Evolutionary conservation across 2,329 filamentous ascomycete species (phyloP).

Genomic region (Diaporthe sp.): DNA sequence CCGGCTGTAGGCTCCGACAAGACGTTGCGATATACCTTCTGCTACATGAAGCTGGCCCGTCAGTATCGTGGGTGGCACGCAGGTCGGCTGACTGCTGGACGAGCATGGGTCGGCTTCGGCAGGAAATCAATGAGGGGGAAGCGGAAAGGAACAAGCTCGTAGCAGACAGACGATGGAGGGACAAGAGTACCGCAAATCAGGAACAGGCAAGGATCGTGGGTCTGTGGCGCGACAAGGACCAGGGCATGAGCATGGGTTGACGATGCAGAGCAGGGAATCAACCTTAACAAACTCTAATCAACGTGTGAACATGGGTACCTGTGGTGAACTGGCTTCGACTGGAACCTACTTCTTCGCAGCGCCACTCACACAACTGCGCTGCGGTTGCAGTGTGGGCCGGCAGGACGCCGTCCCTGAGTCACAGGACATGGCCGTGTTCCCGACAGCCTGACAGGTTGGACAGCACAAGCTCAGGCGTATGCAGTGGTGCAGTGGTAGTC

Average conservation of each 20-base stretch:
- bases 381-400: conserved; percentile 26
- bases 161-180: conserved; percentile 19
- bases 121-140: conserved; percentile 33
- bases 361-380: conserved; percentile 20
- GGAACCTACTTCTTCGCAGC: conserved; percentile 1
- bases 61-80: conserved; percentile 32
- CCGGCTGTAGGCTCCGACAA: conserved; percentile 31
- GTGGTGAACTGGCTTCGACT: neutral
- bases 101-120: conserved; percentile 20
- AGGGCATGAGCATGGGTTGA: conserved; percentile 2
- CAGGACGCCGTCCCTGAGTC: conserved; percentile 24
- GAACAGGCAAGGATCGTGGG: conserved; percentile 33
- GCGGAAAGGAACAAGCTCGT: conserved; percentile 26
- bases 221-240: conserved; percentile 12
- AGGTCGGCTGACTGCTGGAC: conserved; percentile 30
- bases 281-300: conserved; percentile 31
- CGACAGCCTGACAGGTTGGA: conserved; percentile 16
- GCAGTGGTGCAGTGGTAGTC: neutral
- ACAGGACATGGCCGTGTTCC: conserved; percentile 18
- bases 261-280: conserved; percentile 20
- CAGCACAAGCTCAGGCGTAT: neutral
- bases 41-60: conserved; percentile 17
- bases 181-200: conserved; percentile 24
- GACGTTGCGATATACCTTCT: conserved; percentile 8
- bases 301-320: conserved; percentile 15